Conservation (phyloP, 345 rosid species). For the Aethionema arabicum region DNA sequence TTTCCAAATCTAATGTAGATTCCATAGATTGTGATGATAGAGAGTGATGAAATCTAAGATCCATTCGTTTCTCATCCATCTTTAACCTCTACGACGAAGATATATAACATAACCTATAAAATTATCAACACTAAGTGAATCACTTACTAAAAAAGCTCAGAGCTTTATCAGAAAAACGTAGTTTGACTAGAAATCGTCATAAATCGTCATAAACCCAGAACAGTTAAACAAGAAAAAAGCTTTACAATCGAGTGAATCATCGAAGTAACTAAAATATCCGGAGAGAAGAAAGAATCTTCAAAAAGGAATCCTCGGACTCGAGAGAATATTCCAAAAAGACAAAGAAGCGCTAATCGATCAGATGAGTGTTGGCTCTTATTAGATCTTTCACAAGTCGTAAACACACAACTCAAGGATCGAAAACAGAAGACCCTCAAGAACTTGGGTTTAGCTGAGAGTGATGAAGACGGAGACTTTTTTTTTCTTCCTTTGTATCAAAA, state of each 20-base stretch:
- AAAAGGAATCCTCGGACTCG: neutral
- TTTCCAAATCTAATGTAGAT: conserved; percentile 63
- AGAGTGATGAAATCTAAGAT: conserved; percentile 47
- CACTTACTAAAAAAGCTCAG: conserved; percentile 13
- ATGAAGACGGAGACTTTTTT: conserved; percentile 34
- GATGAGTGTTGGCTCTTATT: neutral
- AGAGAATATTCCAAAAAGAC: conserved; percentile 1
- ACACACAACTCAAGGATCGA: conserved; percentile 3
- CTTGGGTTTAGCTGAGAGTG: conserved; percentile 30
- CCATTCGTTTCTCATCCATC: conserved; percentile 54
- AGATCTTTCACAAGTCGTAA: conserved; percentile 20
- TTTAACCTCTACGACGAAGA: conserved; percentile 2
- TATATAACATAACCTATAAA: conserved; percentile 17
- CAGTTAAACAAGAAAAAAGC: neutral
- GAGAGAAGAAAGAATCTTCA: neutral
- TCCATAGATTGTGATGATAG: conserved; percentile 63
- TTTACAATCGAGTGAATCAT: conserved; percentile 1
- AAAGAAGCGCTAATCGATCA: conserved; percentile 27
- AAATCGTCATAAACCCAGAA: conserved; percentile 25
- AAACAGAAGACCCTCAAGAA: conserved; percentile 9
- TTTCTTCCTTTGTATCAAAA: neutral
- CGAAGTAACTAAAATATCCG: conserved; percentile 3
- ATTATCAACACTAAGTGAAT: too few species aligned
- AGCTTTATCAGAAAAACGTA: conserved; percentile 16
- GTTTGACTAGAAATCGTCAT: conserved; percentile 6